phyloP scores from a whole-genome alignment of 306 rosid species.

The Quercus ilex region DNA sequence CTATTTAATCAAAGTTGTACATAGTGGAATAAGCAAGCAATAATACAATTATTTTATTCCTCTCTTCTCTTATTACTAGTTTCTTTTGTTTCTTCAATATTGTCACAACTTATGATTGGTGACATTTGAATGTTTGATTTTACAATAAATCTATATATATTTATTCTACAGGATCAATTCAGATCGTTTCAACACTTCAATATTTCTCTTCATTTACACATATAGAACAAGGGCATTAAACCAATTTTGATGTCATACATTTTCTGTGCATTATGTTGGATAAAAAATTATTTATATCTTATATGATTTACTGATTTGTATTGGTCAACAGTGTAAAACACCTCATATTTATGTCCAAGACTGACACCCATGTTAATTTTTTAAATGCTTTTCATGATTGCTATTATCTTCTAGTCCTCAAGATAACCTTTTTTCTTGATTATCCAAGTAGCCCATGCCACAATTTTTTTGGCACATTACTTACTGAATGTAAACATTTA shows the following conservation, averaged over 20 bases:
- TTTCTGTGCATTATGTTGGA: background rate
- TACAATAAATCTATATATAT: background rate
- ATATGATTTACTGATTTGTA: background rate
- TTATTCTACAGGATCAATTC: background rate
- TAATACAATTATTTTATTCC: too few relatives aligned
- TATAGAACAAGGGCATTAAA: background rate
- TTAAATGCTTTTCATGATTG: slow-evolving; percentile 4
- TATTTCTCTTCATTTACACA: too few relatives aligned
- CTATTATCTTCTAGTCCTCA: background rate
- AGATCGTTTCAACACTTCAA: background rate
- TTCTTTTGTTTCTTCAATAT: background rate
- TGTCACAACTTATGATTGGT: background rate
- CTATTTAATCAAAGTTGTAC: too few relatives aligned
- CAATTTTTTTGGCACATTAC: background rate
- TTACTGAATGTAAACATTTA: background rate
- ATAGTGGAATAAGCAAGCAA: too few relatives aligned
- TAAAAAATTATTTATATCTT: background rate
- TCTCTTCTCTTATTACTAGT: too few relatives aligned
- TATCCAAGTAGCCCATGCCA: background rate
- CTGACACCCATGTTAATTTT: background rate
- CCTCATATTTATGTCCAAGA: background rate
- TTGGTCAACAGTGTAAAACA: slow-evolving; percentile 8
- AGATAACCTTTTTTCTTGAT: background rate
- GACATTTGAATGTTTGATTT: background rate
- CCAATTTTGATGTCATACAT: background rate